A percentile compares a stretch with the other conserved stretches of the same genome.
Evolutionary conservation across 352 stramenopile genomes (phyloP).

Genomic region (Globisporangium solare): DNA sequence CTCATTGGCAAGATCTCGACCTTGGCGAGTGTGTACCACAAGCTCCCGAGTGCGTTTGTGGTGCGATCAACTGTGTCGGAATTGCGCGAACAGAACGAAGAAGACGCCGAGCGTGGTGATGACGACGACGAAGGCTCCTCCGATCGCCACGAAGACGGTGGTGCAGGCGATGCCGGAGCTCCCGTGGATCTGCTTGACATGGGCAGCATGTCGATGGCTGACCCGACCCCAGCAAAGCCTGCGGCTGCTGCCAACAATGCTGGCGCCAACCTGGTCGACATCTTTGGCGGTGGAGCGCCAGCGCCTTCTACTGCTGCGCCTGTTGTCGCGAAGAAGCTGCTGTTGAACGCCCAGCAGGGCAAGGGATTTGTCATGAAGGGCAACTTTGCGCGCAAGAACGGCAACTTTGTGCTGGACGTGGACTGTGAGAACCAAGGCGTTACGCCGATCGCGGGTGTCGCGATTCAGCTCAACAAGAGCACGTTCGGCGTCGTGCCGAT

Average conservation of each 20-base stretch:
- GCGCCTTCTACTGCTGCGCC: slow-evolving; percentile 30
- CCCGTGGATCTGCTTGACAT: slow-evolving; percentile 82
- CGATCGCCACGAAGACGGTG: slow-evolving; percentile 48
- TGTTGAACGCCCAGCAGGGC: slow-evolving; percentile 73
- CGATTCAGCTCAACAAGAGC: slow-evolving; percentile 98
- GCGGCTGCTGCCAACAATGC: slow-evolving; percentile 23
- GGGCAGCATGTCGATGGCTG: slow-evolving; percentile 73
- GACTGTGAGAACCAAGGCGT: slow-evolving; percentile 88
- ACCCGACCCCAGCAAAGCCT: slow-evolving; percentile 28
- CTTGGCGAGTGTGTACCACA: slow-evolving; percentile 98
- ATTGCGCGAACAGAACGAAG: slow-evolving; percentile 58
- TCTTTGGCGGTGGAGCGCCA: slow-evolving; percentile 64
- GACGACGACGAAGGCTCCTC: slow-evolving; percentile 59
- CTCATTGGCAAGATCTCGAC: slow-evolving; percentile 98
- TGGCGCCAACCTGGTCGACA: slow-evolving; percentile 61
- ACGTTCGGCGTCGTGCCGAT: slow-evolving; percentile 94
- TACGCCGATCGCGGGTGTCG: slow-evolving; percentile 85
- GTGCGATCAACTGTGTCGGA: slow-evolving; percentile 81
- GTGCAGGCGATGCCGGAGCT: slow-evolving; percentile 19
- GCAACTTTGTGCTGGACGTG: slow-evolving; percentile 68
- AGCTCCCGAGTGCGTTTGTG: slow-evolving; percentile 82
- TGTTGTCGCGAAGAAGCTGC: slow-evolving; percentile 54
- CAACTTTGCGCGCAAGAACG: slow-evolving; percentile 53
- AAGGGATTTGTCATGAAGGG: slow-evolving; percentile 91
- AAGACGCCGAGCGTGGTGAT: slow-evolving; percentile 42